These are phyloP conservation scores for Dichomitus squalens DNA, from an alignment of 1,284 basidiomycete genomes.

Conservation along the genomic window DNA sequence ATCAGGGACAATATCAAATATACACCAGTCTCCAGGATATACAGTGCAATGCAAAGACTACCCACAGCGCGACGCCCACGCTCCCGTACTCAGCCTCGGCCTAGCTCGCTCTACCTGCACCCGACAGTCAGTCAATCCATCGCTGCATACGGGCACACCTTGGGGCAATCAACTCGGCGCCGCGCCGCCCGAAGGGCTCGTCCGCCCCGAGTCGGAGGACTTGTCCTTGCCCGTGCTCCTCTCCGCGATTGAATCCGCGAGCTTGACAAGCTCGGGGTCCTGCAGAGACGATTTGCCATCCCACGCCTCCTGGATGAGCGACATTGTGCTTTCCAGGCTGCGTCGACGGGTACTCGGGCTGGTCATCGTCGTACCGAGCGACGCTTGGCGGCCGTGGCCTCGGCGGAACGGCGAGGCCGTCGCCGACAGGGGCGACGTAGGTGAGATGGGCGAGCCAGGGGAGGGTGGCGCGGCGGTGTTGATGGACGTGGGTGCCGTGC, in stretches of 20 bases:
- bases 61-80: background rate
- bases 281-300: slow-evolving; percentile 43
- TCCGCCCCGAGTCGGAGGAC: slow-evolving; percentile 20
- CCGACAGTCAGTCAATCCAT: background rate
- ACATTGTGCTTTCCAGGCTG: slow-evolving; percentile 95
- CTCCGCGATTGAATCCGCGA: slow-evolving; percentile 37
- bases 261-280: slow-evolving; percentile 37
- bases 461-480: slow-evolving; percentile 22
- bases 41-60: slow-evolving; percentile 25
- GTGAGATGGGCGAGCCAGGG: slow-evolving; percentile 37
- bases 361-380: slow-evolving; percentile 95
- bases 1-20: slow-evolving; percentile 13
- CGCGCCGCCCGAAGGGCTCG: slow-evolving; percentile 14
- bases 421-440: slow-evolving; percentile 39
- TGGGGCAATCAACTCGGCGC: slow-evolving; percentile 13
- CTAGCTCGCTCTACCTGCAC: too few species aligned
- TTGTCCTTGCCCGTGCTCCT: slow-evolving; percentile 30
- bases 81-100: background rate
- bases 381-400: slow-evolving; percentile 86
- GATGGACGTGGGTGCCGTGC: slow-evolving; percentile 20
- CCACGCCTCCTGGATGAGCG: slow-evolving; percentile 88
- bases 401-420: slow-evolving; percentile 59
- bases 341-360: slow-evolving; percentile 91
- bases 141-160: background rate
- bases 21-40: slow-evolving; percentile 26